These are phyloP conservation scores for Tylopilus vinaceipallidus DNA, from an alignment of 768 basidiomycete genomes.

Conservation along the genomic window DNA sequence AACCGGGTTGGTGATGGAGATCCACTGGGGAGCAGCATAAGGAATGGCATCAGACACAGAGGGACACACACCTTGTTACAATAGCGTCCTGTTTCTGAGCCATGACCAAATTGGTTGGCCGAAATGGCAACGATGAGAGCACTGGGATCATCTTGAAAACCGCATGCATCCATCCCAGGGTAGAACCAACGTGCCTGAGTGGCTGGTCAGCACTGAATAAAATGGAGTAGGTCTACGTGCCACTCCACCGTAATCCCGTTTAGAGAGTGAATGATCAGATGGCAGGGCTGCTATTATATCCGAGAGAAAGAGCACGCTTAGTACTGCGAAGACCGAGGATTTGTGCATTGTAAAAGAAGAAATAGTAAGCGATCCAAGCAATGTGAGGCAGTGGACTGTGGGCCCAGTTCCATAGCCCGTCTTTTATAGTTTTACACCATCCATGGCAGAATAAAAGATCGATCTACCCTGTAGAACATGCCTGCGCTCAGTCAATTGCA, in stretches of 20 bases:
- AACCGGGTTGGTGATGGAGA: slow-evolving; percentile 53
- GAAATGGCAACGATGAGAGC: slow-evolving; percentile 62
- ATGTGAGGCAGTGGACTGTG: too few species aligned
- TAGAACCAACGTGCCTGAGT: slow-evolving; percentile 63
- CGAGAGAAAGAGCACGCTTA: slow-evolving; percentile 43
- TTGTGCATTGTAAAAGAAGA: slow-evolving; percentile 16
- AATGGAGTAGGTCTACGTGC: slow-evolving; percentile 36
- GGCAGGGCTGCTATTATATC: slow-evolving; percentile 38
- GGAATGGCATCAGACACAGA: not conserved
- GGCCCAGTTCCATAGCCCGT: too few species aligned
- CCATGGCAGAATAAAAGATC: too few species aligned
- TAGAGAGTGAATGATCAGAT: too few species aligned
- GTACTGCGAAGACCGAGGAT: slow-evolving; percentile 28
- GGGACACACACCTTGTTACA: slow-evolving; percentile 53
- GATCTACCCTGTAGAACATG: too few species aligned
- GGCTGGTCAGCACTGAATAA: slow-evolving; percentile 2
- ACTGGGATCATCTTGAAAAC: slow-evolving; percentile 42
- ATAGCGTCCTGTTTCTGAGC: too few species aligned
- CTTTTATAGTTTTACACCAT: too few species aligned
- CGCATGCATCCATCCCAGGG: slow-evolving; percentile 62
- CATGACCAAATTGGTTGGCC: slow-evolving; percentile 47
- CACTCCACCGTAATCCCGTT: slow-evolving; percentile 48
- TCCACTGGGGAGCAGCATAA: slow-evolving; percentile 39
- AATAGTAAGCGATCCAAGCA: too few species aligned
- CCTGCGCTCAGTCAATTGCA: too few species aligned